Evolutionary conservation across 768 basidiomycete genomes (phyloP).

Genomic region (Trametopsis cervina): DNA sequence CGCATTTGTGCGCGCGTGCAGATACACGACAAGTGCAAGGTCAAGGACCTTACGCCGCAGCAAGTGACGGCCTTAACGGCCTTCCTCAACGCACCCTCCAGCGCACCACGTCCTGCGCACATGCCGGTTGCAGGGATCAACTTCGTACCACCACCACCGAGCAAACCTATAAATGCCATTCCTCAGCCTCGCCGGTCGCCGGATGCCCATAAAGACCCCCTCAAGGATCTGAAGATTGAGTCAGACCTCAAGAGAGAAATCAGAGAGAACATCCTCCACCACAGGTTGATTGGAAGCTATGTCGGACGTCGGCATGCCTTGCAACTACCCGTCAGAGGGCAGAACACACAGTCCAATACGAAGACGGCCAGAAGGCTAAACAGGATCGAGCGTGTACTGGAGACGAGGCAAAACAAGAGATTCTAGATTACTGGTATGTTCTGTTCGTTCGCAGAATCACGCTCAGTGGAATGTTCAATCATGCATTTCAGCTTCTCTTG

Average conservation of each 20-base stretch:
- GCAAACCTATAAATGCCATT: slow-evolving; percentile 24
- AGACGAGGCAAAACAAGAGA: not conserved
- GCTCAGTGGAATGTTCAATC: not conserved
- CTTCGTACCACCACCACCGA: slow-evolving; percentile 43
- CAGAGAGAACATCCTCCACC: slow-evolving; percentile 88
- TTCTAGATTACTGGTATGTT: not conserved
- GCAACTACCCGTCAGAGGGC: slow-evolving; percentile 90
- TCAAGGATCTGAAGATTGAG: slow-evolving; percentile 79
- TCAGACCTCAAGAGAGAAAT: slow-evolving; percentile 77
- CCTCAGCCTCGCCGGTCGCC: slow-evolving; percentile 14
- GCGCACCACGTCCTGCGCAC: slow-evolving; percentile 57
- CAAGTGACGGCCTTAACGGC: slow-evolving; percentile 92
- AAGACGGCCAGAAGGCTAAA: slow-evolving; percentile 90
- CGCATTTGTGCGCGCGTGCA: slow-evolving; percentile 88
- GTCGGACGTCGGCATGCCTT: slow-evolving; percentile 91
- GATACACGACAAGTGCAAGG: slow-evolving; percentile 80
- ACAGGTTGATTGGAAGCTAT: slow-evolving; percentile 91
- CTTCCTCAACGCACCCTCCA: slow-evolving; percentile 86
- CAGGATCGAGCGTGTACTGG: slow-evolving; percentile 59
- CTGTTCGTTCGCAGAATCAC: no score
- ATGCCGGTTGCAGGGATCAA: slow-evolving; percentile 56
- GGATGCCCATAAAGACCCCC: slow-evolving; percentile 41
- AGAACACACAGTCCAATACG: slow-evolving; percentile 87
- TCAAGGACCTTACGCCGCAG: slow-evolving; percentile 73
- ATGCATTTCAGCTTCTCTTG: not conserved